Evolutionary conservation across 495 filamentous ascomycete species (phyloP).

Genomic region (Aspergillus coremiiformis): DNA sequence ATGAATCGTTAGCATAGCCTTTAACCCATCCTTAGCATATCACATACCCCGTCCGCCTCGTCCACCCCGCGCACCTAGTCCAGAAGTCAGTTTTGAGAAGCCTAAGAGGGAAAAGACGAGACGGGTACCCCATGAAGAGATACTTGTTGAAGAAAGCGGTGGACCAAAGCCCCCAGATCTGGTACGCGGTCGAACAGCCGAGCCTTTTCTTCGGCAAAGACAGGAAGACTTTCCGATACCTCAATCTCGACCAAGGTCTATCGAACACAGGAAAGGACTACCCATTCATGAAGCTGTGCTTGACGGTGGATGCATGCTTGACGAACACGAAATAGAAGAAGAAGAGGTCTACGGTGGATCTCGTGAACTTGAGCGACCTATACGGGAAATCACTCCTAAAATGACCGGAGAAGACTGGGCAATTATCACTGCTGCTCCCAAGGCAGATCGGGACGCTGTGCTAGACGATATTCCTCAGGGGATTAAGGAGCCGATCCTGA

Average conservation of each 20-base stretch:
- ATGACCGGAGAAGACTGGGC: conserved; percentile 10
- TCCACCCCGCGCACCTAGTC: conserved; percentile 12
- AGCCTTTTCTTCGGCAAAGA: conserved; percentile 6
- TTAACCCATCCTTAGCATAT: background rate
- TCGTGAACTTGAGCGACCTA: background rate
- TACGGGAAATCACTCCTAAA: background rate
- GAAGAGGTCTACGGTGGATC: conserved; percentile 10
- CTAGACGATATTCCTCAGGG: conserved; percentile 1
- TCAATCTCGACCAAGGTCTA: background rate
- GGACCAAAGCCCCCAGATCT: background rate
- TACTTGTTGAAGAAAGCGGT: conserved; percentile 5
- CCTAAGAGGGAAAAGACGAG: conserved; percentile 5
- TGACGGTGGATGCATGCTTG: background rate
- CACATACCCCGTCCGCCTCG: background rate
- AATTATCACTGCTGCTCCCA: conserved; percentile 9
- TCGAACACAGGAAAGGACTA: conserved; percentile 7
- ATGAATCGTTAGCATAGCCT: background rate
- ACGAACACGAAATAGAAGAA: conserved; percentile 11
- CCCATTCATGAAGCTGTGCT: conserved; percentile 2
- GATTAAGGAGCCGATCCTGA: conserved; percentile 1
- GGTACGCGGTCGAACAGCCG: conserved; percentile 1
- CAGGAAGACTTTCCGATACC: conserved; percentile 8
- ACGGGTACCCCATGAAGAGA: conserved; percentile 4
- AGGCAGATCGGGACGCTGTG: background rate
- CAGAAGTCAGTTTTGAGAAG: conserved; percentile 12